A percentile compares a stretch with the other conserved stretches of the same genome.
Evolutionary conservation across 2,329 filamentous ascomycete genomes (phyloP).

Genomic region (Cladosporium oxysporum): DNA sequence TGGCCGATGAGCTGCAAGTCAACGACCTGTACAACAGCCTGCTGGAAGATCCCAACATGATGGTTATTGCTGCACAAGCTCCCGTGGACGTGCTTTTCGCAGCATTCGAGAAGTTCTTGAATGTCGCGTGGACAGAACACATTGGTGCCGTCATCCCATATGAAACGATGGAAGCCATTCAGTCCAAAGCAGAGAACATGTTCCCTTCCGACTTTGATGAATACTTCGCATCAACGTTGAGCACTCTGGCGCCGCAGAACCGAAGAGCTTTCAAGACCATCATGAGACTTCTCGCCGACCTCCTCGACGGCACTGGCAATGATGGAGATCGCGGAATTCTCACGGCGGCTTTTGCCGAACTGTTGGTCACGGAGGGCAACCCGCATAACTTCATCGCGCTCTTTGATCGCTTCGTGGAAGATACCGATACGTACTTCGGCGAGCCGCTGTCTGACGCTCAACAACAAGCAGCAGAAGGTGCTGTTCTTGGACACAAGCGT

Average conservation of each 20-base stretch:
- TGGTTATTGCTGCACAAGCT: slow-evolving; percentile 73
- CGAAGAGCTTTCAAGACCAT: slow-evolving; percentile 78
- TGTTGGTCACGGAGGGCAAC: slow-evolving; percentile 75
- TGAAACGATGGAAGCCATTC: slow-evolving; percentile 71
- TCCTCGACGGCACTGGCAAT: slow-evolving; percentile 86
- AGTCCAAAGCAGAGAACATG: slow-evolving; percentile 61
- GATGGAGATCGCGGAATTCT: slow-evolving; percentile 87
- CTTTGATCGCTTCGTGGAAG: slow-evolving; percentile 83
- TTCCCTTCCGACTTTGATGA: slow-evolving; percentile 71
- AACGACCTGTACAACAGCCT: slow-evolving; percentile 90
- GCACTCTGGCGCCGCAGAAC: slow-evolving; percentile 59
- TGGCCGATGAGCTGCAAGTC: slow-evolving; percentile 74
- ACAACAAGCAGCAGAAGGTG: slow-evolving; percentile 28
- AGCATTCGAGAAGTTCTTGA: slow-evolving; percentile 90
- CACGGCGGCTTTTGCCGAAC: slow-evolving; percentile 84
- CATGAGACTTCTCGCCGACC: slow-evolving; percentile 80
- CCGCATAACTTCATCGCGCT: slow-evolving; percentile 84
- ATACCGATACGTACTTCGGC: slow-evolving; percentile 86
- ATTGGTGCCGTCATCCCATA: slow-evolving; percentile 82
- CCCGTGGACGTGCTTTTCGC: slow-evolving; percentile 83
- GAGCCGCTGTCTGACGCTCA: slow-evolving; percentile 47
- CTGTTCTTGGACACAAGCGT: slow-evolving; percentile 45
- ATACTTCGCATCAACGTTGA: slow-evolving; percentile 56
- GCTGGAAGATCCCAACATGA: slow-evolving; percentile 77
- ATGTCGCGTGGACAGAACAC: slow-evolving; percentile 82